Percentiles rank a stretch among this genome's conserved stretches.
Conservation (phyloP, 495 filamentous ascomycete species). For the Lasiosphaeris hirsuta region DNA sequence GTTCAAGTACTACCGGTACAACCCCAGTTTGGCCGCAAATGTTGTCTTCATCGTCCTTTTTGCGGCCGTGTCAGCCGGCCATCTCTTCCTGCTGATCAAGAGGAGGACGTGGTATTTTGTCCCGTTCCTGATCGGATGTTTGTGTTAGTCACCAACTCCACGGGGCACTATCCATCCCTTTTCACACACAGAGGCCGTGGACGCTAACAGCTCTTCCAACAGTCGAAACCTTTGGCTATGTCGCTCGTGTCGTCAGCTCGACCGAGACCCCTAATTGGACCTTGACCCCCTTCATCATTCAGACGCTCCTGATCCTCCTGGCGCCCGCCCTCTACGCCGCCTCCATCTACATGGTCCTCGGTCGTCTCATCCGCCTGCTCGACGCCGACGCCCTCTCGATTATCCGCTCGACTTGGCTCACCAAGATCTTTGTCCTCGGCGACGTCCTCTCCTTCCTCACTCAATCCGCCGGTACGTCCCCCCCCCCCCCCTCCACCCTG, state of each 20-base stretch:
- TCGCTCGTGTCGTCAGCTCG: conserved; percentile 46
- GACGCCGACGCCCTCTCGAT: conserved; percentile 32
- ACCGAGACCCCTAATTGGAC: conserved; percentile 29
- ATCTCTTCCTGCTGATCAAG: conserved; percentile 47
- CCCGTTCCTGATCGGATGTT: conserved; percentile 54
- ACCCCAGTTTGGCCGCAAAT: conserved; percentile 49
- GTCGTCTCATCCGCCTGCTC: conserved; percentile 40
- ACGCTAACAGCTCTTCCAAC: background rate
- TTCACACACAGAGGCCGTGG: no score
- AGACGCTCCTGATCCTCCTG: conserved; percentile 35
- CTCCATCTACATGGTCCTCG: conserved; percentile 55
- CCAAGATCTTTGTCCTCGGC: conserved; percentile 46
- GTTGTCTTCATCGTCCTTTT: conserved; percentile 53
- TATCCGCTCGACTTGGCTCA: conserved; percentile 44
- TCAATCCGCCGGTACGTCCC: conserved; percentile 25
- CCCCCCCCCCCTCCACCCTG: no score
- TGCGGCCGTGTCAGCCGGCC: conserved; percentile 39
- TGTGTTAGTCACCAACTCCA: conserved; percentile 43
- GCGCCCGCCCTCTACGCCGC: conserved; percentile 43
- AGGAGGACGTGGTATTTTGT: conserved; percentile 59
- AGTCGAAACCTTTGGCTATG: conserved; percentile 61
- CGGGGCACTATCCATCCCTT: no score
- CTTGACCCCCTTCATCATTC: conserved; percentile 36
- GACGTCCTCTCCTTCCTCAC: conserved; percentile 42
- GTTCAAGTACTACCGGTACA: conserved; percentile 42